Percentiles rank a stretch among this genome's conserved stretches.
Conservation (phyloP, 2,329 filamentous ascomycete genomes). For the Curvularia eragrostidis region DNA sequence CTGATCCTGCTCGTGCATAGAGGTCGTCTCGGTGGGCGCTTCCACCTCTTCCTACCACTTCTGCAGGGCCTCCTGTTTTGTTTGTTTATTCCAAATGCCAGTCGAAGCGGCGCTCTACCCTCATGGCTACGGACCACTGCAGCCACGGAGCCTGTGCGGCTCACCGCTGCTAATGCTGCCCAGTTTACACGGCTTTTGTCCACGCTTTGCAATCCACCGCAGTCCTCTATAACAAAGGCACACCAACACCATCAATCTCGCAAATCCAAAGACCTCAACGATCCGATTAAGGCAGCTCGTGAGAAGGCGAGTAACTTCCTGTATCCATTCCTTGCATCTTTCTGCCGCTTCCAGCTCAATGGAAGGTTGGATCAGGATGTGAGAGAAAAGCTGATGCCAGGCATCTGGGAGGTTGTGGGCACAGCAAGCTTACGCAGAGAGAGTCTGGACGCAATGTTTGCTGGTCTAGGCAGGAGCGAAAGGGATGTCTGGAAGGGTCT, state of each 20-base stretch:
- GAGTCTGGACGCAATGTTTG: conserved; percentile 47
- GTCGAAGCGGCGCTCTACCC: conserved; percentile 36
- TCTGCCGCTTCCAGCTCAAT: conserved; percentile 60
- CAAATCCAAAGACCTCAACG: conserved; percentile 56
- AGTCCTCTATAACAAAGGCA: conserved; percentile 59
- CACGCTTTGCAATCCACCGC: conserved; percentile 67
- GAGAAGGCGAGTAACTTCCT: conserved; percentile 64
- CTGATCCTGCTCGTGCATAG: conserved; percentile 64
- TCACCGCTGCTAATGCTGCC: conserved; percentile 54
- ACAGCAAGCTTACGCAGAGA: conserved; percentile 42
- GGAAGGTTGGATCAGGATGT: conserved; percentile 58
- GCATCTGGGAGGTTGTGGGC: conserved; percentile 51
- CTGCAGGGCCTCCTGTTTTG: conserved; percentile 63
- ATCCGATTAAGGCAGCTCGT: conserved; percentile 66
- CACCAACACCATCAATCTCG: conserved; percentile 40
- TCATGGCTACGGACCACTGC: conserved; percentile 39
- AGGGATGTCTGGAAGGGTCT: conserved; percentile 48
- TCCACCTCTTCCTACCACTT: conserved; percentile 64
- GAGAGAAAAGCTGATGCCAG: conserved; percentile 65
- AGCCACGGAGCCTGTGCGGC: conserved; percentile 22
- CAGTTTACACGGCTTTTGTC: conserved; percentile 63
- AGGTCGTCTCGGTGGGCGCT: conserved; percentile 64
- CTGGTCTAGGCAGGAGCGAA: conserved; percentile 42
- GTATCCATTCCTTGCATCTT: conserved; percentile 64
- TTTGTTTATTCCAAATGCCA: conserved; percentile 59